A percentile compares a stretch with the other conserved stretches of the same genome.
These are phyloP conservation scores for Silybum marianum DNA, from an alignment of 129 eudicot genomes.

Conservation along the genomic window DNA sequence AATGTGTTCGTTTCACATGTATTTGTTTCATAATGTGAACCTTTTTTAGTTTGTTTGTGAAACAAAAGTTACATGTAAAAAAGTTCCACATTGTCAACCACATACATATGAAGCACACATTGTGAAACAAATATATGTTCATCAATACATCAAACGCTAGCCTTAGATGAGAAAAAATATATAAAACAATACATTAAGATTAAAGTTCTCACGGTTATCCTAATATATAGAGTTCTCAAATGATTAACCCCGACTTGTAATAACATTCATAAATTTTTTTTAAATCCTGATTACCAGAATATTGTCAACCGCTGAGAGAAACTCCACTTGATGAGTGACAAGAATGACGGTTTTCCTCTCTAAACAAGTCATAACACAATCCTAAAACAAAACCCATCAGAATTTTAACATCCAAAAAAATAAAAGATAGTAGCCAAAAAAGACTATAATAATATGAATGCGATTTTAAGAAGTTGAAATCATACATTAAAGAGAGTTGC, in stretches of 20 bases:
- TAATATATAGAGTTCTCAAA: not conserved
- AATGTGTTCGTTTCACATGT: no score
- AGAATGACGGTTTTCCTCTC: slow-evolving; percentile 67
- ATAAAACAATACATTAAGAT: no score
- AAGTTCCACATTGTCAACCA: no score
- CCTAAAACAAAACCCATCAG: slow-evolving; percentile 44
- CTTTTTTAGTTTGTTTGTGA: no score
- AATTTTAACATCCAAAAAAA: slow-evolving; percentile 7
- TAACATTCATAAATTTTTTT: slow-evolving; percentile 9
- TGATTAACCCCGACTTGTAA: not conserved
- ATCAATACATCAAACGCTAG: no score
- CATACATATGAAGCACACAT: no score
- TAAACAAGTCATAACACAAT: slow-evolving; percentile 68
- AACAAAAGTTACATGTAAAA: no score
- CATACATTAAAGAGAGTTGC: slow-evolving; percentile 70
- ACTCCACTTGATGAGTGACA: slow-evolving; percentile 90
- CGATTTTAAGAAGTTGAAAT: slow-evolving; percentile 11
- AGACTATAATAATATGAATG: slow-evolving; percentile 1
- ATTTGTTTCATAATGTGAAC: no score
- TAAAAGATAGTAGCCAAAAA: not conserved
- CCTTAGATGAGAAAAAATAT: no score
- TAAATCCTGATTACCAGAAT: slow-evolving; percentile 57
- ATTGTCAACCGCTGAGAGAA: slow-evolving; percentile 60
- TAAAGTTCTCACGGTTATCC: no score
- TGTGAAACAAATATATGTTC: no score